Conservation (phyloP, 805 yeast species). For the Pichia manshurica region DNA sequence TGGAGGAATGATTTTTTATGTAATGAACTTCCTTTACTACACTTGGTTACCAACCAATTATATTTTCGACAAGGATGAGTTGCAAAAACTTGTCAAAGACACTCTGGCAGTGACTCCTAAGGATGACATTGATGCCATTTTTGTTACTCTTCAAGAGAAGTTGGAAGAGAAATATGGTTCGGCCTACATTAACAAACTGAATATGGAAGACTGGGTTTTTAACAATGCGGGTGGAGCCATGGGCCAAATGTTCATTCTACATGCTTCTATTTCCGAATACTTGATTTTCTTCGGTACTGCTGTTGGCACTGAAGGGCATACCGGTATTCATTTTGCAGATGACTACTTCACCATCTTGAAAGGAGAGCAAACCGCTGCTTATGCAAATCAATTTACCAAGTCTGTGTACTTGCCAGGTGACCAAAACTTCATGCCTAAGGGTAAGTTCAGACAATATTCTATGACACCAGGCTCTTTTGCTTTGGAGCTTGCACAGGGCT, state of each 20-base stretch:
- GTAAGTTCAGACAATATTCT: slow-evolving; percentile 73
- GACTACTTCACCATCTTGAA: slow-evolving; percentile 88
- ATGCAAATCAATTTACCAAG: slow-evolving; percentile 54
- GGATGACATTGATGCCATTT: slow-evolving; percentile 54
- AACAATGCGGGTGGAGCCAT: slow-evolving; percentile 99
- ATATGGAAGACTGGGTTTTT: slow-evolving; percentile 85
- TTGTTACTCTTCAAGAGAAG: slow-evolving; percentile 54
- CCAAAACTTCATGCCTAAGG: slow-evolving; percentile 71
- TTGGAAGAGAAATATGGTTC: slow-evolving; percentile 61
- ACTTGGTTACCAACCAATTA: slow-evolving; percentile 68
- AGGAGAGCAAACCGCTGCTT: slow-evolving; percentile 75
- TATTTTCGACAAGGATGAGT: slow-evolving; percentile 59
- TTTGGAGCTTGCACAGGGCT: slow-evolving; percentile 94
- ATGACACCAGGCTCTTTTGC: slow-evolving; percentile 85
- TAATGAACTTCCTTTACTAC: slow-evolving; percentile 39
- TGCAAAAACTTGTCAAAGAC: slow-evolving; percentile 53
- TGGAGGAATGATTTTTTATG: slow-evolving; percentile 23
- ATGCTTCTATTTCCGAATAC: slow-evolving; percentile 91
- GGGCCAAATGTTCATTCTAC: slow-evolving; percentile 93
- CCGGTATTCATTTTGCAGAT: slow-evolving; percentile 94
- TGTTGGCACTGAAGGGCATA: slow-evolving; percentile 92
- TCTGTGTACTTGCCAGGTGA: slow-evolving; percentile 84
- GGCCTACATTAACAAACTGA: slow-evolving; percentile 61
- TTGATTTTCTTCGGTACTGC: slow-evolving; percentile 91
- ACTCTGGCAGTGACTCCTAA: slow-evolving; percentile 50